Evolutionary conservation across 2,329 filamentous ascomycete genomes (phyloP).

Genomic region (Elsinoe necatrix): DNA sequence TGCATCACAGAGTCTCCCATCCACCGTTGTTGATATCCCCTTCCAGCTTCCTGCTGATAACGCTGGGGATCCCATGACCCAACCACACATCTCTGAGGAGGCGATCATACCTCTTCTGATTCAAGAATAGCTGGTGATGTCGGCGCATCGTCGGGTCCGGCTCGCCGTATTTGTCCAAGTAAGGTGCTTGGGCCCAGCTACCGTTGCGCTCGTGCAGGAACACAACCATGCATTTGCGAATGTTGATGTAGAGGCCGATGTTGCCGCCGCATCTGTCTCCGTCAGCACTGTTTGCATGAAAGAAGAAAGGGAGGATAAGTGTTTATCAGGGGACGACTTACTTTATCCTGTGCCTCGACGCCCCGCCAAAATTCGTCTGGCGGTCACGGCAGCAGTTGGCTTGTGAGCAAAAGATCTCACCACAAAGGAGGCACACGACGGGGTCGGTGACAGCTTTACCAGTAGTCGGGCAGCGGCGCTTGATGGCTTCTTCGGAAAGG

Average conservation of each 20-base stretch:
- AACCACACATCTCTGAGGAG: conserved; percentile 81
- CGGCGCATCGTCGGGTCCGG: conserved; percentile 81
- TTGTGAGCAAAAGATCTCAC: conserved; percentile 94
- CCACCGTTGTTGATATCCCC: conserved; percentile 95
- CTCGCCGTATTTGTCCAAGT: conserved; percentile 93
- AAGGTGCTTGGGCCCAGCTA: conserved; percentile 79
- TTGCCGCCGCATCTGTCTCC: conserved; percentile 60
- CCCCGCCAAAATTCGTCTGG: conserved; percentile 57
- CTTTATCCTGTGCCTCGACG: conserved; percentile 82
- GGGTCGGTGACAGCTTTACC: conserved; percentile 88
- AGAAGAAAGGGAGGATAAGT: background rate
- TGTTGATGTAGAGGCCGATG: conserved; percentile 90
- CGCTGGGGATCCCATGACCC: conserved; percentile 74
- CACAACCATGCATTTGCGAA: conserved; percentile 87
- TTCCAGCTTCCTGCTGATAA: conserved; percentile 83
- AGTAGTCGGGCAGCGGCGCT: conserved; percentile 73
- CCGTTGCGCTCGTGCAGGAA: conserved; percentile 77
- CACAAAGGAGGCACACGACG: conserved; percentile 86
- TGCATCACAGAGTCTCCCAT: conserved; percentile 63
- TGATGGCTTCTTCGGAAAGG: conserved; percentile 84
- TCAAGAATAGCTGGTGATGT: conserved; percentile 81
- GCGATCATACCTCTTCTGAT: conserved; percentile 87
- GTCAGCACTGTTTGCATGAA: conserved; percentile 29
- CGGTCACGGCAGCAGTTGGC: conserved; percentile 78
- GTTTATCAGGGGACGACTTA: conserved; percentile 40